Evolutionary conservation across 73 alveolate species (phyloP).

Genomic region (Symbiodinium pilosum): DNA sequence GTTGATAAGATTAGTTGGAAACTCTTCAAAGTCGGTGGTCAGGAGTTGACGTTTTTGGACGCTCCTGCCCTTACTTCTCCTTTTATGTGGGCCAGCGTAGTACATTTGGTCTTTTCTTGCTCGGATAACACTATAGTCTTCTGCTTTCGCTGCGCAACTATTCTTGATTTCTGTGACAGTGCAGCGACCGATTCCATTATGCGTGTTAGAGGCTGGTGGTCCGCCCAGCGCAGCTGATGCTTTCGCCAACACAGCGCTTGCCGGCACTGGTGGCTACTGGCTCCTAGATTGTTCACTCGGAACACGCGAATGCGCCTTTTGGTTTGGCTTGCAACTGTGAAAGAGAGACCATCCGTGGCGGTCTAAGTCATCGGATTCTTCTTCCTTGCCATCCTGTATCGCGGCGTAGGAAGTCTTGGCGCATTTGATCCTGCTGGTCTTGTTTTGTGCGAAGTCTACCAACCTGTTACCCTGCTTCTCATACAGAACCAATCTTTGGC

Average conservation of each 20-base stretch:
- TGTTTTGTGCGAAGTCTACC: background rate
- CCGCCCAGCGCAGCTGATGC: background rate
- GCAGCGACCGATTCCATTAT: conserved; percentile 2
- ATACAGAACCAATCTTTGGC: background rate
- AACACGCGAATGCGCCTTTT: background rate
- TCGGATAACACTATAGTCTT: background rate
- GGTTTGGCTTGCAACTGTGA: background rate
- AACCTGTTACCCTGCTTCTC: background rate
- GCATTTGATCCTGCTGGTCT: background rate
- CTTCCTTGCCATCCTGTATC: background rate
- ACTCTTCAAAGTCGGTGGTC: background rate
- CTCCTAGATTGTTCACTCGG: background rate
- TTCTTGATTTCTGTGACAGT: background rate
- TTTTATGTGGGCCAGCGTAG: background rate
- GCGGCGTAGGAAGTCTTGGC: conserved; percentile 24
- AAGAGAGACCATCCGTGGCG: background rate
- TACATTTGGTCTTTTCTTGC: background rate
- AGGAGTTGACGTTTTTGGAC: background rate
- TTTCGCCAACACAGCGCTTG: background rate
- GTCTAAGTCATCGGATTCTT: background rate
- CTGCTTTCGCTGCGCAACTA: background rate
- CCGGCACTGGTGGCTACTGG: conserved; percentile 10
- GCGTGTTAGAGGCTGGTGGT: background rate
- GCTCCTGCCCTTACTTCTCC: background rate
- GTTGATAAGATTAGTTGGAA: background rate